Conservation (phyloP, 805 yeast genomes). For the Starmera amethionina region DNA sequence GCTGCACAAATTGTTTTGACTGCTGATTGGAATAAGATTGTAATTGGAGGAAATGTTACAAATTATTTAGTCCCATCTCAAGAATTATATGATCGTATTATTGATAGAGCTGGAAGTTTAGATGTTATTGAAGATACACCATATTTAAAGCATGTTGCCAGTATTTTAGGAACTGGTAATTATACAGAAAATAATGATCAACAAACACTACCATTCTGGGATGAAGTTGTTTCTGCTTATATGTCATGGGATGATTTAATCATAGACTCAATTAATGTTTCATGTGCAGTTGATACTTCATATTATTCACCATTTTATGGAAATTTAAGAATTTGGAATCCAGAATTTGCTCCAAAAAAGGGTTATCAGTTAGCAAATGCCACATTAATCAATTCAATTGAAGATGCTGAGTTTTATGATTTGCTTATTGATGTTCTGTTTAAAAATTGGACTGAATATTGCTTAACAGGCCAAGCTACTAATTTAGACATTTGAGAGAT, state of each 20-base stretch:
- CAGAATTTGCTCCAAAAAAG: constrained; percentile 25
- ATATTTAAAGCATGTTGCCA: constrained; percentile 20
- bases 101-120: constrained; percentile 25
- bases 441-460: constrained; percentile 29
- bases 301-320: constrained; percentile 34
- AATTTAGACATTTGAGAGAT: too few relatives aligned
- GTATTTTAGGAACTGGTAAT: constrained; percentile 27
- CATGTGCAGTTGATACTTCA: constrained; percentile 28
- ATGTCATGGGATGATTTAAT: constrained; percentile 28
- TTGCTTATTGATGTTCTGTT: constrained; percentile 23
- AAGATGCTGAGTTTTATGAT: constrained; percentile 22
- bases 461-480: constrained; percentile 6
- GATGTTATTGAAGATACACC: constrained; percentile 20
- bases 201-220: constrained; percentile 33
- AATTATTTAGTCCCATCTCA: constrained; percentile 31
- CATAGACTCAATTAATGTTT: constrained; percentile 19
- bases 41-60: constrained; percentile 33
- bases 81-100: constrained; percentile 23
- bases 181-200: constrained; percentile 21
- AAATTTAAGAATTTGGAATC: constrained; percentile 27
- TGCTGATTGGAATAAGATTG: constrained; percentile 28
- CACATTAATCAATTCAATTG: constrained; percentile 23
- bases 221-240: constrained; percentile 29
- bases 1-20: constrained; percentile 34
- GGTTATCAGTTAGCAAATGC: constrained; percentile 27